phyloP scores from a whole-genome alignment of 192 early-diverging fungal genomes.

The Chytriomyces confervae region DNA sequence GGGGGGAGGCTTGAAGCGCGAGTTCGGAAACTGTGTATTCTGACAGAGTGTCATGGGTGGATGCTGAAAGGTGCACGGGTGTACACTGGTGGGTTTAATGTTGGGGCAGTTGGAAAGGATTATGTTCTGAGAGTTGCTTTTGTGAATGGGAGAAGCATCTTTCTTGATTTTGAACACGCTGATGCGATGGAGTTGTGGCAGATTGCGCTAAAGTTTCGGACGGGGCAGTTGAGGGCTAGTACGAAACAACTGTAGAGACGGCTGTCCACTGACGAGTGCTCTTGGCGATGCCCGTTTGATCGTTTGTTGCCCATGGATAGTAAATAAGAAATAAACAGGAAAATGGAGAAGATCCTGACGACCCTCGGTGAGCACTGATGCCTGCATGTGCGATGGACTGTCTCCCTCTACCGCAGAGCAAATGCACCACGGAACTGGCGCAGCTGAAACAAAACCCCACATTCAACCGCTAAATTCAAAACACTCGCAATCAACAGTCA shows the following conservation, averaged over 20 bases:
- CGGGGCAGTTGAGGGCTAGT: background rate
- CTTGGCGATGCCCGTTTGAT: too few relatives aligned
- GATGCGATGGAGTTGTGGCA: background rate
- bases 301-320: too few relatives aligned
- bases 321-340: too few relatives aligned
- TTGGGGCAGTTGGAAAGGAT: background rate
- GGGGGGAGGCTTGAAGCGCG: background rate
- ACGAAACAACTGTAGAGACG: background rate
- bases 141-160: background rate
- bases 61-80: background rate
- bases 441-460: background rate
- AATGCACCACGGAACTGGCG: background rate
- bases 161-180: background rate
- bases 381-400: background rate
- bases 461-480: background rate
- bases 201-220: background rate
- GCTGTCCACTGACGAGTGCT: too few relatives aligned
- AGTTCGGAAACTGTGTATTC: background rate
- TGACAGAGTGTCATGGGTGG: background rate
- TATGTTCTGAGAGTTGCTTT: background rate
- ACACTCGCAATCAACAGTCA: slow-evolving; percentile 16
- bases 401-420: background rate
- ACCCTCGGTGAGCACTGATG: background rate
- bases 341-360: slow-evolving; percentile 20
- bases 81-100: background rate